A percentile compares a stretch with the other conserved stretches of the same genome.
Conservation (phyloP, 2,329 filamentous ascomycete genomes). For the Pseudovirgaria hyperparasitica region DNA sequence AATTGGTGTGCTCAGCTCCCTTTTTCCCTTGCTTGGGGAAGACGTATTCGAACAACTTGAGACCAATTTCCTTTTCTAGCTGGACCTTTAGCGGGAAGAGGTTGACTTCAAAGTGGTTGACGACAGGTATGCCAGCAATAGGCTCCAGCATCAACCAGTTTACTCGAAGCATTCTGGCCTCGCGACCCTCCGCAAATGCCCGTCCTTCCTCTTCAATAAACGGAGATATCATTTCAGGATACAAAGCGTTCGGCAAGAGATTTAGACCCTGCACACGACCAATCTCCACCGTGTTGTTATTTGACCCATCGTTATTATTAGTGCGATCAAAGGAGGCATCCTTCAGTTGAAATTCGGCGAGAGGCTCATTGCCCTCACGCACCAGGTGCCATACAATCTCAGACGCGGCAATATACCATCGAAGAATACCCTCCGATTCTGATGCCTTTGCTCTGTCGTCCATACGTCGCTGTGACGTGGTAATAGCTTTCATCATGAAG, state of each 20-base stretch:
- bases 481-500: conserved; percentile 99
- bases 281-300: conserved; percentile 83
- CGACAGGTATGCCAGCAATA: conserved; percentile 91
- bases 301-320: conserved; percentile 93
- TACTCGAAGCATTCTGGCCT: conserved; percentile 77
- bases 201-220: conserved; percentile 55
- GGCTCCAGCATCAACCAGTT: conserved; percentile 98
- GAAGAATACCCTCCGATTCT: conserved; percentile 65
- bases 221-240: conserved; percentile 89
- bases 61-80: conserved; percentile 81
- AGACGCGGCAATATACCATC: conserved; percentile 86
- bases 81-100: conserved; percentile 89
- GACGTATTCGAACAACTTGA: conserved; percentile 91
- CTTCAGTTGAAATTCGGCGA: conserved; percentile 86
- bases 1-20: conserved; percentile 37
- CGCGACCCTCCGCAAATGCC: conserved; percentile 40
- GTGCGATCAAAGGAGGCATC: conserved; percentile 89
- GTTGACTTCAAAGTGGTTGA: conserved; percentile 93
- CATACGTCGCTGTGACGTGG: conserved; percentile 79
- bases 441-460: conserved; percentile 50
- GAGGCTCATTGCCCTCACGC: conserved; percentile 69
- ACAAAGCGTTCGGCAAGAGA: conserved; percentile 76
- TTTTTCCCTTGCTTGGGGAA: conserved; percentile 67
- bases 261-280: conserved; percentile 83
- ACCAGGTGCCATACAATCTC: conserved; percentile 98